Evolutionary conservation across 495 filamentous ascomycete genomes (phyloP).

Genomic region (Penicillium antarcticum): DNA sequence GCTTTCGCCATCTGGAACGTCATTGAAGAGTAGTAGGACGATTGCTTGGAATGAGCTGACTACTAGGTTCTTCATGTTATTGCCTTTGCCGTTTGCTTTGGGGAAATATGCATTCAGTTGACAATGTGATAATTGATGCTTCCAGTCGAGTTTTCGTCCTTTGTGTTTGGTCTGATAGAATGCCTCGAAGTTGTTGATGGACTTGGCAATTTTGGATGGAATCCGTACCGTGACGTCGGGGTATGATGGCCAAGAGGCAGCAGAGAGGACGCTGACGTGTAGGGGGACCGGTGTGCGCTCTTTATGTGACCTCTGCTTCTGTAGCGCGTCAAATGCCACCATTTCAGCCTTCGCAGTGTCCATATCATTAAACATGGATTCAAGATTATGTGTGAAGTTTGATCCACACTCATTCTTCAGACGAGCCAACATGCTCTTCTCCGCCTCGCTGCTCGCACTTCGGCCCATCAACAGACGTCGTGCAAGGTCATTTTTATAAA

Average conservation of each 20-base stretch:
- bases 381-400: conserved; percentile 91
- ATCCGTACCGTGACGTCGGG: conserved; percentile 74
- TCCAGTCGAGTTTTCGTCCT: conserved; percentile 84
- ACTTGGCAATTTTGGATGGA: conserved; percentile 63
- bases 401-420: conserved; percentile 92
- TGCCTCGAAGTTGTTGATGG: conserved; percentile 68
- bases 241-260: conserved; percentile 89
- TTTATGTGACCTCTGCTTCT: conserved; percentile 41
- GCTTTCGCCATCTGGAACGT: conserved; percentile 48
- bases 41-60: conserved; percentile 89
- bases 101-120: conserved; percentile 75
- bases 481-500: conserved; percentile 97
- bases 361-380: conserved; percentile 99
- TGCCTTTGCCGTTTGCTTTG: conserved; percentile 16
- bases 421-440: conserved; percentile 88
- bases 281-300: conserved; percentile 50
- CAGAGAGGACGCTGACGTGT: conserved; percentile 87
- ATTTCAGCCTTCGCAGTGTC: conserved; percentile 86
- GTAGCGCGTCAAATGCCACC: conserved; percentile 62
- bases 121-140: conserved; percentile 84
- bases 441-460: conserved; percentile 90
- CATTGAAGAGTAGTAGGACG: conserved; percentile 90
- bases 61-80: conserved; percentile 77
- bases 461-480: conserved; percentile 82
- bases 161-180: conserved; percentile 86